Evolutionary conservation across 2,329 filamentous ascomycete species (phyloP).

Genomic region (Botrytis elliptica): DNA sequence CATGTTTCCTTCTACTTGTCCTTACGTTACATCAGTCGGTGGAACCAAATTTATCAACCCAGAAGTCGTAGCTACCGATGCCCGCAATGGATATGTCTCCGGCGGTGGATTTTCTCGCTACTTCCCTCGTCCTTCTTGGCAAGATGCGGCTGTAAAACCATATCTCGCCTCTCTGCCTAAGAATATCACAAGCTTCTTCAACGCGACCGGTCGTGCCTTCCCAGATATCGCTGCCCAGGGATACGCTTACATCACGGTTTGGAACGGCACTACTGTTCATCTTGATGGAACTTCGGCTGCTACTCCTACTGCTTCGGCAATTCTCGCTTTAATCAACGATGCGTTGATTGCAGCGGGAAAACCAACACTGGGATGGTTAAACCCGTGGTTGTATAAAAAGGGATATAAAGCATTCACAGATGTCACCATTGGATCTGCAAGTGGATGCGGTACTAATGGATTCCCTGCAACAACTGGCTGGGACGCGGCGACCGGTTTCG

Average conservation of each 20-base stretch:
- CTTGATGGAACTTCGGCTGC: constrained; percentile 55
- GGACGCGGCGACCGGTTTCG: constrained; percentile 42
- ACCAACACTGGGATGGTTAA: constrained; percentile 44
- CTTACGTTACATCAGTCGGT: constrained; percentile 65
- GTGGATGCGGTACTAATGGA: constrained; percentile 40
- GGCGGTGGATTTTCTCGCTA: constrained; percentile 53
- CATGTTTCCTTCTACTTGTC: constrained; percentile 64
- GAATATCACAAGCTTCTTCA: constrained; percentile 48
- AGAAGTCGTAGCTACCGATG: constrained; percentile 41
- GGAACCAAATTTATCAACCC: constrained; percentile 42
- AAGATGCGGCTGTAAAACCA: constrained; percentile 42
- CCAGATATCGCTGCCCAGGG: constrained; percentile 57
- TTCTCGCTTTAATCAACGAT: constrained; percentile 62
- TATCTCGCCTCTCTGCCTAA: constrained; percentile 45
- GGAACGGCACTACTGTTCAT: constrained; percentile 39
- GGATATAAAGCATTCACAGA: constrained; percentile 43
- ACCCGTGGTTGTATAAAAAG: constrained; percentile 44
- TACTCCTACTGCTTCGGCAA: constrained; percentile 53
- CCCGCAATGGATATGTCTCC: constrained; percentile 38
- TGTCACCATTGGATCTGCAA: constrained; percentile 41
- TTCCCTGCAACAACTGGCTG: constrained; percentile 38
- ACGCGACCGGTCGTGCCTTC: constrained; percentile 46
- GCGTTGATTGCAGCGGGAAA: constrained; percentile 54
- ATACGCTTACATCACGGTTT: constrained; percentile 50
- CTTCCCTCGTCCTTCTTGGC: constrained; percentile 48